Conservation (phyloP, 73 alveolate species). For the Uronychia setigera region DNA sequence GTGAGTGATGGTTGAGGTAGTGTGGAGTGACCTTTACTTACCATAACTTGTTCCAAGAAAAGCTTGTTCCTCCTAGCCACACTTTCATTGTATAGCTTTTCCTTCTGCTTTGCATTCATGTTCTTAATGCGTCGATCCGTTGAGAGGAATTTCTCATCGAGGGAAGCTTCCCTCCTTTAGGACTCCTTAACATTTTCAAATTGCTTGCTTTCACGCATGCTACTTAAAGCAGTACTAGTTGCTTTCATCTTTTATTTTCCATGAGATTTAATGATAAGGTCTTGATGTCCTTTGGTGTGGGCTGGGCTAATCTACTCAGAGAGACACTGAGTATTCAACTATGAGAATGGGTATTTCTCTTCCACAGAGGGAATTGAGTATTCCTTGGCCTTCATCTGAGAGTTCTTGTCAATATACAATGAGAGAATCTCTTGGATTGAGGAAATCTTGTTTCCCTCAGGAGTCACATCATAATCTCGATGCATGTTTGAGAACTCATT, state of each 20-base stretch:
- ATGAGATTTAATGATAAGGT: no score
- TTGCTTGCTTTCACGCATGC: background rate
- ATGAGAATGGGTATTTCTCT: background rate
- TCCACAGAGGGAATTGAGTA: background rate
- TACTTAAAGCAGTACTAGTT: background rate
- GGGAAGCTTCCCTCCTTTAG: background rate
- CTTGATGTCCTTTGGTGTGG: background rate
- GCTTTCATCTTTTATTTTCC: no score
- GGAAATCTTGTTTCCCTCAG: background rate
- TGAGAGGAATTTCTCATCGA: background rate
- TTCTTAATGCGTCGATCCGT: background rate
- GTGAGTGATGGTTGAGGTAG: slow-evolving; percentile 4
- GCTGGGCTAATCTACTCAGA: background rate
- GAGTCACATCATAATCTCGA: background rate
- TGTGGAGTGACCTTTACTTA: background rate
- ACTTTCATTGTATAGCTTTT: background rate
- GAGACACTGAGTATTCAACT: background rate
- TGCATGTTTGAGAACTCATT: no score
- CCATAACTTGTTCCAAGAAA: background rate
- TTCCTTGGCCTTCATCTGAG: background rate
- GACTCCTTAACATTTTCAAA: background rate
- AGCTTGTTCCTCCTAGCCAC: background rate
- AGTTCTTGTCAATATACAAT: background rate
- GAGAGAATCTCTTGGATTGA: background rate
- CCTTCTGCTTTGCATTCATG: background rate